Evolutionary conservation across 495 filamentous ascomycete genomes (phyloP).

Genomic region (Podospora pseudocomata): DNA sequence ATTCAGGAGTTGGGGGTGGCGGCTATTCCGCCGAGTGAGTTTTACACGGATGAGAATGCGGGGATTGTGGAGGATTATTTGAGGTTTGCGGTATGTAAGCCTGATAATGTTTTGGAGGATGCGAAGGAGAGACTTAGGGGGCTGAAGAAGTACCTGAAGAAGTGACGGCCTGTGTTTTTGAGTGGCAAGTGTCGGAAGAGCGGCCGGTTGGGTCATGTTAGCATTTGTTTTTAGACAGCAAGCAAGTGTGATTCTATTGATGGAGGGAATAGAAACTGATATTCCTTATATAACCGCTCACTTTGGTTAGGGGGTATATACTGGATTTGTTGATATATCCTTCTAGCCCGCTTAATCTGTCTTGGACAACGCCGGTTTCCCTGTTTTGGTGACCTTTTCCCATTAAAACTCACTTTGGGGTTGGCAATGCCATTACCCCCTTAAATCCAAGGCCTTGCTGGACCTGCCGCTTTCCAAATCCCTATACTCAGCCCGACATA

Average conservation of each 20-base stretch:
- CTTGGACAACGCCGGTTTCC: not conserved
- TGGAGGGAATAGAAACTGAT: not conserved
- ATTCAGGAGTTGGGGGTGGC: slow-evolving; percentile 96
- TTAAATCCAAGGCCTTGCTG: not conserved
- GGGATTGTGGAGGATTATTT: slow-evolving; percentile 88
- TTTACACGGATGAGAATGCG: slow-evolving; percentile 81
- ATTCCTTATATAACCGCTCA: not conserved
- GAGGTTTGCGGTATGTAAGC: slow-evolving; percentile 94
- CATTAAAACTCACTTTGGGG: not conserved
- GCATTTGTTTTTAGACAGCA: slow-evolving; percentile 1
- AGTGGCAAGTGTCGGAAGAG: too few relatives aligned
- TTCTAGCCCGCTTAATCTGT: not conserved
- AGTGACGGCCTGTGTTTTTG: slow-evolving; percentile 9
- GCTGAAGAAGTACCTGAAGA: slow-evolving; percentile 71
- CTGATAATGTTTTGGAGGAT: slow-evolving; percentile 81
- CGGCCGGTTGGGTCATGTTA: not conserved
- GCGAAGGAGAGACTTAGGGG: slow-evolving; percentile 86
- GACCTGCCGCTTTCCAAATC: not conserved
- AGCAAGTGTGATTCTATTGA: not conserved
- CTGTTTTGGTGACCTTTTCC: not conserved
- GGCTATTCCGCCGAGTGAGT: slow-evolving; percentile 93
- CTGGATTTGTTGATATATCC: not conserved
- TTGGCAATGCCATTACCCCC: not conserved
- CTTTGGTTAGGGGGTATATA: not conserved
- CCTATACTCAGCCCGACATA: not conserved